phyloP scores from a whole-genome alignment of 768 basidiomycete species.

The Crepidotus variabilis region DNA sequence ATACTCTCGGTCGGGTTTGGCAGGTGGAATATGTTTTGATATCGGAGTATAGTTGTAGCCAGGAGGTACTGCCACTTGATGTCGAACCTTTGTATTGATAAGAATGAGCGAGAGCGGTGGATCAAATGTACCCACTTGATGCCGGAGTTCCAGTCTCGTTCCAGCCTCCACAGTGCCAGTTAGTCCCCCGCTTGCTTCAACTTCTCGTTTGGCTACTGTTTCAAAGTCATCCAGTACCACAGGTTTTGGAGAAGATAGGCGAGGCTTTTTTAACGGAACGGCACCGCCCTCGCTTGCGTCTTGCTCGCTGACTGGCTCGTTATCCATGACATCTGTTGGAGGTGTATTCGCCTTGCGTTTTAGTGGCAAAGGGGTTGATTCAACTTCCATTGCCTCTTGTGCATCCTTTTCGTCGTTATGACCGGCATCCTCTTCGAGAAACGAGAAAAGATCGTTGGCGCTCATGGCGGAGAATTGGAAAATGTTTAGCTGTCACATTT shows the following conservation, averaged over 20 bases:
- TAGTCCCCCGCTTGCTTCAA: conserved; percentile 85
- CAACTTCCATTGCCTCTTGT: conserved; percentile 26
- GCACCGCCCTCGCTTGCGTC: neutral
- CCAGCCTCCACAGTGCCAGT: conserved; percentile 63
- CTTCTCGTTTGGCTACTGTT: conserved; percentile 89
- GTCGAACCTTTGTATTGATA: conserved; percentile 65
- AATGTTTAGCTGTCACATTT: conserved; percentile 11
- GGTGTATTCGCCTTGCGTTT: conserved; percentile 42
- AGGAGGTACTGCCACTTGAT: conserved; percentile 94
- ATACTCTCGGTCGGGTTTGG: conserved; percentile 89
- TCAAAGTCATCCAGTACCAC: conserved; percentile 92
- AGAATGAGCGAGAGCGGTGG: neutral
- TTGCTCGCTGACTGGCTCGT: neutral
- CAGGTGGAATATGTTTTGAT: conserved; percentile 83
- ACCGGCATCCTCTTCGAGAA: conserved; percentile 46
- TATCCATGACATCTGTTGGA: conserved; percentile 4
- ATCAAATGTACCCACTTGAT: conserved; percentile 53
- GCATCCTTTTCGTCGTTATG: conserved; percentile 30
- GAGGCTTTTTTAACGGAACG: conserved; percentile 46
- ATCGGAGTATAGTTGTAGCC: conserved; percentile 91
- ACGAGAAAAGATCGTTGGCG: conserved; percentile 63
- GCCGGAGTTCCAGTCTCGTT: conserved; percentile 69
- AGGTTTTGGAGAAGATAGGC: conserved; percentile 63
- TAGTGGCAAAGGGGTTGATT: conserved; percentile 18
- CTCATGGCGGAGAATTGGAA: conserved; percentile 31